Conservation (phyloP, 1,284 basidiomycete species). For the Limonomyces culmigenus region DNA sequence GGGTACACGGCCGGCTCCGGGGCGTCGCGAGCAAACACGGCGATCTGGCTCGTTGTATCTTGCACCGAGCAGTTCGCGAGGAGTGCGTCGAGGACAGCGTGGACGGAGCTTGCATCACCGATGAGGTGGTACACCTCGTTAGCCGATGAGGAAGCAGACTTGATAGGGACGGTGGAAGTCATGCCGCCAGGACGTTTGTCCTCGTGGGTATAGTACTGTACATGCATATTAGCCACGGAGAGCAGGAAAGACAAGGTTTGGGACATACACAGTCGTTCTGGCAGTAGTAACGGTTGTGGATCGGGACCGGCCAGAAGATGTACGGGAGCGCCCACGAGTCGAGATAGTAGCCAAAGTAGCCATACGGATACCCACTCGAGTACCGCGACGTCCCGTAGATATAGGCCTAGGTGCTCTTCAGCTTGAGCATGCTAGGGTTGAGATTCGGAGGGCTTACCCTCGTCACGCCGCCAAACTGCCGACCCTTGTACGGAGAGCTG, state of each 20-base stretch:
- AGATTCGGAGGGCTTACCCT: too few relatives aligned
- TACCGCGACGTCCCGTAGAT: conserved; percentile 1
- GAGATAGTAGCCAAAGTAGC: neutral
- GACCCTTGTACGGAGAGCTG: too few relatives aligned
- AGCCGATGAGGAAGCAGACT: conserved; percentile 4
- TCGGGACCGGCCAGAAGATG: neutral
- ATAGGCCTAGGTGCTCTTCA: too few relatives aligned
- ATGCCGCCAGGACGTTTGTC: conserved; percentile 9
- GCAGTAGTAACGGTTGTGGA: neutral
- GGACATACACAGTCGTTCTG: neutral
- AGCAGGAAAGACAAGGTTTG: too few relatives aligned
- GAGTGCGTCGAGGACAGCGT: conserved; percentile 9
- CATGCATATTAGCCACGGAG: neutral
- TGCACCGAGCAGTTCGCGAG: conserved; percentile 9
- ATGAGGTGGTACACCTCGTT: conserved; percentile 10
- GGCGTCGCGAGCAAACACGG: conserved; percentile 2
- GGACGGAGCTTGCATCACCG: conserved; percentile 10
- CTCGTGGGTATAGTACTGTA: conserved; percentile 8
- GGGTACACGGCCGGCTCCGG: conserved; percentile 6
- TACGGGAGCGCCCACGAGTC: neutral
- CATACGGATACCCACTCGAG: conserved; percentile 2
- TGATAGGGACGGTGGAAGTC: conserved; percentile 5
- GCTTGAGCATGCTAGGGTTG: too few relatives aligned
- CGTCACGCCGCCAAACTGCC: too few relatives aligned
- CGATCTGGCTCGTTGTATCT: conserved; percentile 6